A percentile compares a stretch with the other conserved stretches of the same genome.
Evolutionary conservation across 768 basidiomycete species (phyloP).

Genomic region (Pleurotus platypus): DNA sequence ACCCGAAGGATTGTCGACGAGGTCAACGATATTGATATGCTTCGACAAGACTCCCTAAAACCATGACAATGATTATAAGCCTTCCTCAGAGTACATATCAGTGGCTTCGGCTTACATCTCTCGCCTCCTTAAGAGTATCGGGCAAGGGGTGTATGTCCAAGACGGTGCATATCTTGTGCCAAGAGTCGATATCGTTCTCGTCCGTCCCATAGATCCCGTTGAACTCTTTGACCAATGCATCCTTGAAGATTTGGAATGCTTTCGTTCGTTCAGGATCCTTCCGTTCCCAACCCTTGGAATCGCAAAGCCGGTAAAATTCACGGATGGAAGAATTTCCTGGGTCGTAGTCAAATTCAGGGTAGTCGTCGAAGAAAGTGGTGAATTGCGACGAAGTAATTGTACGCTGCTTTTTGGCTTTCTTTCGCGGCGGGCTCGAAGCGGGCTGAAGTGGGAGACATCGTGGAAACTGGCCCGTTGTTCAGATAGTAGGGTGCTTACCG

Average conservation of each 20-base stretch:
- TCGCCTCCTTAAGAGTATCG: conserved; percentile 18
- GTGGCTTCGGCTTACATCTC: conserved; percentile 17
- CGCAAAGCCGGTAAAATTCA: conserved; percentile 16
- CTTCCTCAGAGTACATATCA: neutral
- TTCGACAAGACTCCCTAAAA: conserved; percentile 22
- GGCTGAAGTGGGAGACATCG: neutral
- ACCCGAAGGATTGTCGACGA: conserved; percentile 20
- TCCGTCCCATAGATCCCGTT: conserved; percentile 29
- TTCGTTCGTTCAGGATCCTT: conserved; percentile 6
- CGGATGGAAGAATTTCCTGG: neutral
- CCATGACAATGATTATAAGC: neutral
- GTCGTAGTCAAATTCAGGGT: conserved; percentile 13
- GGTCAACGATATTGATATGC: conserved; percentile 37
- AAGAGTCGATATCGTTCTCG: conserved; percentile 20
- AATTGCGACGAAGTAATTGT: neutral
- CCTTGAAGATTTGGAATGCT: conserved; percentile 19
- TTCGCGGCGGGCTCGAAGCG: neutral
- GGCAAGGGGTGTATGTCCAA: conserved; percentile 26
- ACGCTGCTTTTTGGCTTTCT: neutral
- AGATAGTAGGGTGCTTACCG: neutral
- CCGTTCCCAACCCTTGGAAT: conserved; percentile 11
- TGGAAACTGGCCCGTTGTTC: neutral
- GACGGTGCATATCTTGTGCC: conserved; percentile 24
- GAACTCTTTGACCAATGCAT: conserved; percentile 29
- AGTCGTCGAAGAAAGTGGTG: conserved; percentile 12